A percentile compares a stretch with the other conserved stretches of the same genome.
Conservation (phyloP, 139 green algal species). For the Chlorella sorokiniana region DNA sequence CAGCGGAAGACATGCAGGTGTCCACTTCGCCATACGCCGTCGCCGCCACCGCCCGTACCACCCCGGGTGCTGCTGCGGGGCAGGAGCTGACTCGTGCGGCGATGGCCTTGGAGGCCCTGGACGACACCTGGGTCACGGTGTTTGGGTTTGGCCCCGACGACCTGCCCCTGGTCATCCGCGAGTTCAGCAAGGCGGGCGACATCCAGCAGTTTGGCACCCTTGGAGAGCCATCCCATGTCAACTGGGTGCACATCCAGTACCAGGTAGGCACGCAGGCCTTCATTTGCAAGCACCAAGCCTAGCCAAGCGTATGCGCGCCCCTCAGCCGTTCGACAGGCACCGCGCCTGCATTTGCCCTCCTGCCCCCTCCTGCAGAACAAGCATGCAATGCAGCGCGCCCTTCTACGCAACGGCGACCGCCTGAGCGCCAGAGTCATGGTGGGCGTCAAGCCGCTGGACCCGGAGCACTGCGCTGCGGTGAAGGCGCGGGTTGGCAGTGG, state of each 20-base stretch:
- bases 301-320: too few species aligned
- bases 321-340: too few species aligned
- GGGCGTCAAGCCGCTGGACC: conserved; percentile 54
- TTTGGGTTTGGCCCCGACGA: conserved; percentile 53
- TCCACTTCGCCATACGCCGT: conserved; percentile 18
- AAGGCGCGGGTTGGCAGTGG: background rate
- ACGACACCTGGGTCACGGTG: conserved; percentile 58
- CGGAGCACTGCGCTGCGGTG: conserved; percentile 2
- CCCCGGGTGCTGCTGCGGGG: background rate
- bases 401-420: conserved; percentile 52
- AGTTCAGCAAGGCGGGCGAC: conserved; percentile 59
- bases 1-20: conserved; percentile 34
- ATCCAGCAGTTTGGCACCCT: conserved; percentile 52
- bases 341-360: background rate
- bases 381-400: conserved; percentile 50
- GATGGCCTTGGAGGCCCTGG: conserved; percentile 16
- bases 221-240: conserved; percentile 34
- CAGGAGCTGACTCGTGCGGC: conserved; percentile 7
- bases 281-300: too few species aligned
- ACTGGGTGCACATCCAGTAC: conserved; percentile 66
- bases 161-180: conserved; percentile 38
- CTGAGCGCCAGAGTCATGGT: conserved; percentile 50
- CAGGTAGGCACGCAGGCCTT: conserved; percentile 18
- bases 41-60: background rate
- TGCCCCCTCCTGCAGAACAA: conserved; percentile 42